A percentile compares a stretch with the other conserved stretches of the same genome.
Evolutionary conservation across 257 asterid species (phyloP).

Genomic region (Salvia miltiorrhiza): DNA sequence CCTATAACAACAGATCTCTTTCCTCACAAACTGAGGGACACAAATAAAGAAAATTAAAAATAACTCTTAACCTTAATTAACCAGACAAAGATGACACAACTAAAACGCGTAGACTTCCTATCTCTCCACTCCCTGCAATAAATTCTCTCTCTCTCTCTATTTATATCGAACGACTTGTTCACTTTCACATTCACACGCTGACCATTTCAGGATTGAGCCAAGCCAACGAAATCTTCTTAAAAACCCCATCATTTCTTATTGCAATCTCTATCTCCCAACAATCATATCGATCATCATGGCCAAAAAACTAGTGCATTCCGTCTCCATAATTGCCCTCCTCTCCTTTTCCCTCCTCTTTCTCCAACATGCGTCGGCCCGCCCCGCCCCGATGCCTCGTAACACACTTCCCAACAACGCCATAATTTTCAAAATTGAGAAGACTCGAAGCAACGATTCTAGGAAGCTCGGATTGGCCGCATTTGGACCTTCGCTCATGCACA

Average conservation of each 20-base stretch:
- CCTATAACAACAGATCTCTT: too few species aligned
- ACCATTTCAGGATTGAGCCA: neutral
- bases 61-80: neutral
- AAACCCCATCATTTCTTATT: neutral
- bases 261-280: neutral
- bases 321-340: conserved; percentile 10
- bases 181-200: too few species aligned
- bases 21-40: neutral
- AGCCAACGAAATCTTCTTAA: conserved; percentile 8
- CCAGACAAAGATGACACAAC: conserved; percentile 6
- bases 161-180: neutral
- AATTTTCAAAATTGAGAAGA: neutral
- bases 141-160: neutral
- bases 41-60: neutral
- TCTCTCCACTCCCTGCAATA: neutral
- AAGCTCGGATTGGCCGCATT: too few species aligned
- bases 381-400: neutral
- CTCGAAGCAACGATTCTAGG: too few species aligned
- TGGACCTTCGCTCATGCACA: too few species aligned
- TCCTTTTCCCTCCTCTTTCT: conserved; percentile 2
- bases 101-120: conserved; percentile 6
- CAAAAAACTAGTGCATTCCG: neutral
- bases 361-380: conserved; percentile 5
- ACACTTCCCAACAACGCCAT: neutral
- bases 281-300: conserved; percentile 20